These are phyloP conservation scores for Bipolaris zeicola DNA, from an alignment of 2,329 filamentous ascomycete genomes.

Conservation along the genomic window DNA sequence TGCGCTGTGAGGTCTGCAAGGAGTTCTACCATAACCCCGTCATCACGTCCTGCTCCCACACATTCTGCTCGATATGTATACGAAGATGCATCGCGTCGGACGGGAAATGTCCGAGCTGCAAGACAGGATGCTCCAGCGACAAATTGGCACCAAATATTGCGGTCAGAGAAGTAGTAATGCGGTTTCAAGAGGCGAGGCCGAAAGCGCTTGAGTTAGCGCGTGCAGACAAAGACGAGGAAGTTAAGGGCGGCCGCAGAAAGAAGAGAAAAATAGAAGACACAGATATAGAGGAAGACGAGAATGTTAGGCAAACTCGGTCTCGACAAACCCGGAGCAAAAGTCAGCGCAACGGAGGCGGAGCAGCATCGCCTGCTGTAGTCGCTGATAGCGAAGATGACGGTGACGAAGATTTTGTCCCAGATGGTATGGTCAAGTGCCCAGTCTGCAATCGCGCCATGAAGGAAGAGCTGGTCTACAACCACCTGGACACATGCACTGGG, in stretches of 20 bases:
- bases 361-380: conserved; percentile 42
- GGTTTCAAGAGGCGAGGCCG: conserved; percentile 71
- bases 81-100: conserved; percentile 81
- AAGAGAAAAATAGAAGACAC: conserved; percentile 60
- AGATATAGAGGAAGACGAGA: conserved; percentile 51
- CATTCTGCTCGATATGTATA: conserved; percentile 96
- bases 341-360: conserved; percentile 37
- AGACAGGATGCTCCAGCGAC: conserved; percentile 77
- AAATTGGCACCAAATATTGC: conserved; percentile 85
- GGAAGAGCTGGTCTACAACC: conserved; percentile 74
- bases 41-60: conserved; percentile 92
- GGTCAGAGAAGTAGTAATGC: conserved; percentile 81
- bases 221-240: conserved; percentile 40
- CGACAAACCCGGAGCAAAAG: conserved; percentile 49
- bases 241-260: conserved; percentile 21
- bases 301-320: conserved; percentile 44
- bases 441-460: conserved; percentile 83
- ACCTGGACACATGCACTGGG: conserved; percentile 72
- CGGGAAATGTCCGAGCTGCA: conserved; percentile 86
- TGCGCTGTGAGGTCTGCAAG: conserved; percentile 97
- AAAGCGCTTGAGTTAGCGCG: conserved; percentile 69
- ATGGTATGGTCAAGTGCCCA: conserved; percentile 82
- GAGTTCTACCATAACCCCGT: conserved; percentile 96
- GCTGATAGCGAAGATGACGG: conserved; percentile 50
- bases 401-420: conserved; percentile 55